Conservation (phyloP, 768 basidiomycete genomes). For the Exsudoporus frostii region DNA sequence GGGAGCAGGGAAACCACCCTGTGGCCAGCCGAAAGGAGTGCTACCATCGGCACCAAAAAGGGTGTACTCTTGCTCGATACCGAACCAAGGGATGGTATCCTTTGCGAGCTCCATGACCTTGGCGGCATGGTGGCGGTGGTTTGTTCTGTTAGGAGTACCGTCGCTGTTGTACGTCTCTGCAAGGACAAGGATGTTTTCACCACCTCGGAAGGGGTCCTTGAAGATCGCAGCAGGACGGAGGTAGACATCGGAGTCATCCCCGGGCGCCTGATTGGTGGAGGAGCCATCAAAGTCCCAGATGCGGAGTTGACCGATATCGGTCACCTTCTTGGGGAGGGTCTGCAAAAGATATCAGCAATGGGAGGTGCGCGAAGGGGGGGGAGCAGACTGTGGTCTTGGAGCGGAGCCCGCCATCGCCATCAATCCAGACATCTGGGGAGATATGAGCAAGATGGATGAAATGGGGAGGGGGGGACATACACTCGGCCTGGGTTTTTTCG, state of each 20-base stretch:
- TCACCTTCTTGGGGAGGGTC: constrained; percentile 87
- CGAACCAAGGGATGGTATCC: constrained; percentile 87
- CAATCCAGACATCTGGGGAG: constrained; percentile 90
- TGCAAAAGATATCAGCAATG: constrained; percentile 28
- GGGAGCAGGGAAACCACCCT: constrained; percentile 98
- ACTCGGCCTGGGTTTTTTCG: constrained; percentile 92
- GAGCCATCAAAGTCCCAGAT: constrained; percentile 99
- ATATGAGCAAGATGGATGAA: constrained; percentile 4
- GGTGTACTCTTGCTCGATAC: constrained; percentile 98
- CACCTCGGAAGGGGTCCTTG: constrained; percentile 99
- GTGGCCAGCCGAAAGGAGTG: constrained; percentile 92
- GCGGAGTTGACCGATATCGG: constrained; percentile 86
- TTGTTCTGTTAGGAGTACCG: constrained; percentile 95
- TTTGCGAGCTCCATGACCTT: constrained; percentile 95
- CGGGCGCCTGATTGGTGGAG: constrained; percentile 96
- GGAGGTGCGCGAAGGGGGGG: not conserved
- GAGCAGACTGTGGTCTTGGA: constrained; percentile 88
- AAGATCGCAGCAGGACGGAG: constrained; percentile 96
- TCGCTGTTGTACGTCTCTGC: constrained; percentile 99
- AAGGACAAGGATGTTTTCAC: constrained; percentile 95
- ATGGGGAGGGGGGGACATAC: constrained; percentile 39
- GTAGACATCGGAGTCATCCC: constrained; percentile 94
- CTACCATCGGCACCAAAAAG: constrained; percentile 87
- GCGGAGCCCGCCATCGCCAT: constrained; percentile 90
- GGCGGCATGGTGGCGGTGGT: constrained; percentile 89